Percentiles rank a stretch among this genome's conserved stretches.
These are phyloP conservation scores for Drosera spatulata DNA, from an alignment of 179 eudicot genomes.

Conservation along the genomic window DNA sequence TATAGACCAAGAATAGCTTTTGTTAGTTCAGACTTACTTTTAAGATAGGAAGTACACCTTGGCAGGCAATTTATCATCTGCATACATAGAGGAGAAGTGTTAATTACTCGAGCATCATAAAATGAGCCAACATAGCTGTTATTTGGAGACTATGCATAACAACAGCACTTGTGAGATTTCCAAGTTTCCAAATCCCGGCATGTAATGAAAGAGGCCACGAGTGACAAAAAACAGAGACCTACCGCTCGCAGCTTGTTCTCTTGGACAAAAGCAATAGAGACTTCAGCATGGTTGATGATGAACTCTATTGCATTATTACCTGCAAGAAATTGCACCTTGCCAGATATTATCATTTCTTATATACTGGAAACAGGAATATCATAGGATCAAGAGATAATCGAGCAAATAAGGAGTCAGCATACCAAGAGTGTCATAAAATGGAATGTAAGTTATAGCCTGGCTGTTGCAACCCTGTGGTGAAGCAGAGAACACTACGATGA, in stretches of 20 bases:
- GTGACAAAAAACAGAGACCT: constrained; percentile 2
- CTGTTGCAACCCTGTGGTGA: constrained; percentile 81
- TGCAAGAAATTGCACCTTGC: constrained; percentile 12
- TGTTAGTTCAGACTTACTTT: constrained; percentile 44
- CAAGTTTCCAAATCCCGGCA: neutral
- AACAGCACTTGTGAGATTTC: too few relatives aligned
- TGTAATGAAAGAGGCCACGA: neutral
- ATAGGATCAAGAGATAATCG: neutral
- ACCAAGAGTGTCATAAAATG: constrained; percentile 91
- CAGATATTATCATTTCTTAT: too few relatives aligned
- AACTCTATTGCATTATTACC: constrained; percentile 93
- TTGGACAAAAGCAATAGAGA: constrained; percentile 65
- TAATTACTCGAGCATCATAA: too few relatives aligned
- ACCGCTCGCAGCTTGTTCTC: constrained; percentile 80
- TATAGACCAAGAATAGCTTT: neutral
- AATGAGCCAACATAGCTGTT: too few relatives aligned
- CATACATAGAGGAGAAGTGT: constrained; percentile 1
- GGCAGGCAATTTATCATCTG: constrained; percentile 75
- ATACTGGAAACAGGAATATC: neutral
- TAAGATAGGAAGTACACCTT: constrained; percentile 41
- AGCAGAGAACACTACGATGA: neutral
- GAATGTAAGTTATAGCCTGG: constrained; percentile 69
- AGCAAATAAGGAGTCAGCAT: constrained; percentile 10
- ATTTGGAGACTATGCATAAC: too few relatives aligned
- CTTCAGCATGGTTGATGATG: constrained; percentile 80